Evolutionary conservation across 371 early-diverging fungal species (phyloP), one percentile per base, ranked within the genome.

Genomic region (Mortierella sp.): DNA sequence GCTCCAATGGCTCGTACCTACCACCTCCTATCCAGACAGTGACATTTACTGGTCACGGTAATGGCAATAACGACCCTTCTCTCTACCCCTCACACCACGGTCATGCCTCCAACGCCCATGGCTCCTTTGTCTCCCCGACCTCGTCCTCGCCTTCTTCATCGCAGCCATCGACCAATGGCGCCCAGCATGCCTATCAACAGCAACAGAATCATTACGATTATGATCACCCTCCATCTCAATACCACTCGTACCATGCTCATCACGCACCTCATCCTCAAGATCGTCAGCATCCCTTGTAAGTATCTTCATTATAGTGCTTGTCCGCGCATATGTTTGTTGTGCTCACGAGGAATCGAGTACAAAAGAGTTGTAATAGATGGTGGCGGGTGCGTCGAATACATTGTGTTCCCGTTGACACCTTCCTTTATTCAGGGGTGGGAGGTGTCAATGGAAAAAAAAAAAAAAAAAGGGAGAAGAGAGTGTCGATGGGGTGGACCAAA

Each of bases 241-340:
- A 67, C 48, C 71, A 69, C 46, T 39, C 51, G 23, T 54, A 62
- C 27, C 65, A 71, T 45, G 49, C 51, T 12, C 57, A 61, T 46
- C 39, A 59, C 42, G n/a, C 53, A 54, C 50, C 67, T 49, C 48
- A 61, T 24, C 50, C 72, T 26, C 72, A 72, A 34, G 72, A 72
- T 28, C 67, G 64, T 21, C 65, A 67, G 46, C 71, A 72, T 47
- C 72, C 72, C 24, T 23, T 72, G 72, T 72, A 72, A 72, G 72
- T 68, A 21, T 28, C 46, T 38, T 19, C 34, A 60, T n/a, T 19
- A 27, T 19, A n/a, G 31, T 41, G 1, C 2, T 31, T 61, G n/a
- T 39, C 19, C 45, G 46, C 26, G 31, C 14, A 18, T 49, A 16
- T 38, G n/a, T 24, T 21, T 39, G 19, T 62, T 54, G 51, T 64